Base-by-base conservation (phyloP, 179 eudicot species). In the Amaranthus tricolor region DNA sequence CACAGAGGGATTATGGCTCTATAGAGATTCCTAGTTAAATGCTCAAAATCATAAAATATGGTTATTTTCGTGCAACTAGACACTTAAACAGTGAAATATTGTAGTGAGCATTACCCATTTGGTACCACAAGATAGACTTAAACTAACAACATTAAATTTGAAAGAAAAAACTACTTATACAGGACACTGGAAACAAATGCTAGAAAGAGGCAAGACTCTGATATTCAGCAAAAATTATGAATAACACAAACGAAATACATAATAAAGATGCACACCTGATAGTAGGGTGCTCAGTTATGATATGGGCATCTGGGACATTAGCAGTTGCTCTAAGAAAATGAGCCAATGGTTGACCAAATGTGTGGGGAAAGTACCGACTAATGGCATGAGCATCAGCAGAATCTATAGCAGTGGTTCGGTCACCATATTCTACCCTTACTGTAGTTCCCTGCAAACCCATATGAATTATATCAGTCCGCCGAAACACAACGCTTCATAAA, bases 291-390 rank as follows among this genome's bases (percentile, higher is more conserved):
- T 89, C 92, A 5, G 93, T 87, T 62, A 95, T 95, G 12, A 93
- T 89, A 70, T 93, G 85, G 45, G 99, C 99, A 86, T 91, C 97
- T n/a, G 97, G 88, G 70, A 93, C 92, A 82, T 85, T 87, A 61
- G 97, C 90, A 71, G 89, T 93, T 59, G 88, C 91, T 82, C 99
- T 90, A 63, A 95, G 88, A 78, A 95, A 95, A 75, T 95, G 99
- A 55, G 88, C 99, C 80, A 95, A 79, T 49, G 95, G 98, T 71
- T 95, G 97, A 66, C 98, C 97, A 75, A 88, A 95, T 9, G 97
- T 93, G 84, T 86, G 87, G 47, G 98, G 99, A 78, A 86, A 95
- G 66, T 83, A 78, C 72, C 92, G 89, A 53, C 90, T 83, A 48
- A 95, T 89, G 80, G 92, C 82, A 77, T 85, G 91, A 52, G 93